Evolutionary conservation across 164 flowering plant genomes (phyloP), one percentile per base, ranked within the genome.

Genomic region (Sedum album): DNA sequence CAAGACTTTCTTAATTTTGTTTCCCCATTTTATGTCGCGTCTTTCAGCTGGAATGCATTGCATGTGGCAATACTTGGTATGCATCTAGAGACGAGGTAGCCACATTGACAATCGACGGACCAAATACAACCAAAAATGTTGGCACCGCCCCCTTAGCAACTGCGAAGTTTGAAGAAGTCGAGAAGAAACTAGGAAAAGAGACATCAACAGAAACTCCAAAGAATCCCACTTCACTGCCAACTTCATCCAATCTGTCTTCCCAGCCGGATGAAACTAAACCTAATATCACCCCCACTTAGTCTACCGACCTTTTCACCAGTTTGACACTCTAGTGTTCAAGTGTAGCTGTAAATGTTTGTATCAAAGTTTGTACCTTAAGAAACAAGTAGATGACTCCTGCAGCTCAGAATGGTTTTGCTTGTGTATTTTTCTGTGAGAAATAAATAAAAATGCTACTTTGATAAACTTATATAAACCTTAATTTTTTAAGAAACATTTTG

Each of bases 31-130:
- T 18, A 3, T 18, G 48, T 23, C 20, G 41, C 33, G 23, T 55
- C 38, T 21, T 21, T 31, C 82, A 94, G 99, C 76, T 94, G 84
- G 90, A 91, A 74, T 94, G 99, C 66, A 72, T 70, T 73, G 85
- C 86, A 21, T 94, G 99, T 66, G 99, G 99, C 11, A 79, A 88
- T 75, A 74, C 78, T 31, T 91, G 99, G 96, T 91, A 87, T 74
- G 86, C 96, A n/a, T 88, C 93, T 6, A 80, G 93, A 73, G 99
- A 91, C 23, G 93, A 85, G 68, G 87, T 78, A 42, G 83, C 99
- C 6, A 74, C 80, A 9, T 73, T 94, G 72, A 86, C 97, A 13
- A 87, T 88, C 42, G 97, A 88, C 31, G 84, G 78, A 3, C 86
- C 92, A 33, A 83, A 72, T 66, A 73, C 82, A 30, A 74, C 68